Evolutionary conservation across 2,329 filamentous ascomycete genomes (phyloP), one percentile per base, ranked within the genome.

Genomic region (Ophiosphaerella korrae): DNA sequence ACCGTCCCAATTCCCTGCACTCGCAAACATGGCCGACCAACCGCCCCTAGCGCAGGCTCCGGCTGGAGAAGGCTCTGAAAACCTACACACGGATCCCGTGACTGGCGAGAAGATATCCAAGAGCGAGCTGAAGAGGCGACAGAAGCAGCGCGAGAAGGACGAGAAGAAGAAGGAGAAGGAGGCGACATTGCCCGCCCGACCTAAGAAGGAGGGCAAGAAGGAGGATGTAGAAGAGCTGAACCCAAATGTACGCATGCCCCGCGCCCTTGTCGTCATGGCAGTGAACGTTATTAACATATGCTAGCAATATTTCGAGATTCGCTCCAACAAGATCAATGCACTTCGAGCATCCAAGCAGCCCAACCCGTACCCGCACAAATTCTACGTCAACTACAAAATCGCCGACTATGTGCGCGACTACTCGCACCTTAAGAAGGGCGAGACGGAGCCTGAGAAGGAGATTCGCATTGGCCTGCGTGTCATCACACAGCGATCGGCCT

Each of bases 241-340:
- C 62, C 87, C 87, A 38, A 90, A 90, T 72, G 87, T 88, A 69
- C 71, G 82, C 79, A 13, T 4, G 8, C 9, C 26, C 34, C 6
- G 1, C 12, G 26, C 26, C 26, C 26, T 29, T 29, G 26, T 9
- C 8, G 8, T 7, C 29, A 37, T 45, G 42, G 29, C 26, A 8
- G 26, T 13, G 34, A 6, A 13, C 41, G 46, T 43, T 38, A 36
- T 55, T 66, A 26, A 70, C 60, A 35, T 21, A 50, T 24, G 24
- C 12, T 67, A 88, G 85, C 87, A 90, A 87, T 99, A 97, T 81
- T 97, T 96, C 74, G 94, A 99, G 79, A 95, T 97, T 72, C 89
- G 94, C 57, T 95, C 88, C 68, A 85, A 90, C 63, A 84, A 83
- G 62, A 86, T 96, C 79, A 88, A 89, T 75, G 88, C 88, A 67